These are phyloP conservation scores for Penicillium polonicum DNA, from an alignment of 2,329 filamentous ascomycete genomes.

Conservation along the genomic window DNA sequence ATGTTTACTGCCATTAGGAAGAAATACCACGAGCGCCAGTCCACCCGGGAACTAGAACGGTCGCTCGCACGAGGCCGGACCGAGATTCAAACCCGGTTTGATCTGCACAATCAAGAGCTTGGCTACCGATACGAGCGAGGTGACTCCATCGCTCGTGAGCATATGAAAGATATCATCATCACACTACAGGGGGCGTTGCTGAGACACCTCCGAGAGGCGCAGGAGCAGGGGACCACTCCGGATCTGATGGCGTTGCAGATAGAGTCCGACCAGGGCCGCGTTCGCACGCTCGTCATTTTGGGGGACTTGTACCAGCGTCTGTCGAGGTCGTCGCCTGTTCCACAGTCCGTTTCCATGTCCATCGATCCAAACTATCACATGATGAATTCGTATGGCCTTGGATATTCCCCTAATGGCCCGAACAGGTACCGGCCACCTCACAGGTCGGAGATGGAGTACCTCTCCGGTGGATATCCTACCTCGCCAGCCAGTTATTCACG, in stretches of 20 bases:
- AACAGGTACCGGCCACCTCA: neutral
- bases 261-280: slow-evolving; percentile 39
- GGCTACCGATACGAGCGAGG: slow-evolving; percentile 37
- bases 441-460: neutral
- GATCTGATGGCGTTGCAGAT: slow-evolving; percentile 35
- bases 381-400: neutral
- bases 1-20: slow-evolving; percentile 32
- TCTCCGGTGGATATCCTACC: neutral
- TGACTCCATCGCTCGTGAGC: slow-evolving; percentile 38
- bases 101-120: slow-evolving; percentile 34
- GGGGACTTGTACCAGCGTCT: slow-evolving; percentile 35
- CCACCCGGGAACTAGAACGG: slow-evolving; percentile 32
- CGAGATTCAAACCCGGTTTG: slow-evolving; percentile 40
- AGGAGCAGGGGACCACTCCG: slow-evolving; percentile 30
- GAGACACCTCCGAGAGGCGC: slow-evolving; percentile 32
- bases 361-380: neutral
- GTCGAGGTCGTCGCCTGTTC: neutral
- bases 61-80: slow-evolving; percentile 37
- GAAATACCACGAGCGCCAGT: slow-evolving; percentile 22
- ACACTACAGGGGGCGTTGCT: slow-evolving; percentile 38
- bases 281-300: slow-evolving; percentile 37
- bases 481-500: neutral
- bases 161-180: slow-evolving; percentile 42
- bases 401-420: neutral
- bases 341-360: slow-evolving; percentile 1